A percentile compares a stretch with the other conserved stretches of the same genome.
phyloP scores from a whole-genome alignment of 2,329 filamentous ascomycete species.

The Trichoderma atroviride region DNA sequence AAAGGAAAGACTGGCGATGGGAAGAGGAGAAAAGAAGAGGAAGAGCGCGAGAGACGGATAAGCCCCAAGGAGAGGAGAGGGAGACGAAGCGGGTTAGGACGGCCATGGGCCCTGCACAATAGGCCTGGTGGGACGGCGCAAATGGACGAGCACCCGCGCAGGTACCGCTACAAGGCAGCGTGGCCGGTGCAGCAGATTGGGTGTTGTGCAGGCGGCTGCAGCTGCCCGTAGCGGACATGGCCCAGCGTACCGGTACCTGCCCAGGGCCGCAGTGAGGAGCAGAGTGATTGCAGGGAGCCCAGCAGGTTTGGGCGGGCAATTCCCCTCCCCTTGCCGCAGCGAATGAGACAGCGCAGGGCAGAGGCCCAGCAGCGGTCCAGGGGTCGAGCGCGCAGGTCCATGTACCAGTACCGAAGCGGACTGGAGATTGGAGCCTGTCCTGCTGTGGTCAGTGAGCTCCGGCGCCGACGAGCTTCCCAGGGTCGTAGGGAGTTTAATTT shows the following conservation, averaged over 20 bases:
- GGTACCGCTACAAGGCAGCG: neutral
- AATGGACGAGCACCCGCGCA: neutral
- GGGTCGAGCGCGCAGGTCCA: neutral
- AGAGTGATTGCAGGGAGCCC: conserved; percentile 18
- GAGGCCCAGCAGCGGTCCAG: neutral
- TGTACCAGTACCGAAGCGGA: conserved; percentile 1
- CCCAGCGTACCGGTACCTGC: neutral
- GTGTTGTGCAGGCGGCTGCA: neutral
- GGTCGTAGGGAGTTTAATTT: conserved; percentile 25
- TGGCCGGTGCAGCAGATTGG: neutral
- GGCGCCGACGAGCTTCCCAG: conserved; percentile 8
- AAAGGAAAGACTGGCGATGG: conserved; percentile 38
- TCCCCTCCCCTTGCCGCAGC: conserved; percentile 25
- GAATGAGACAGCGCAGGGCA: conserved; percentile 30
- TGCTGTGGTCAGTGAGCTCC: conserved; percentile 10
- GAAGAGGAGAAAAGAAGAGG: conserved; percentile 34
- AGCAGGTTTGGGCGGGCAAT: conserved; percentile 17
- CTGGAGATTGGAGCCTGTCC: neutral
- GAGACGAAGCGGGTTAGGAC: conserved; percentile 21
- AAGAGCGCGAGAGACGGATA: conserved; percentile 19
- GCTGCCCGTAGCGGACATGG: neutral
- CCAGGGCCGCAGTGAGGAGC: neutral
- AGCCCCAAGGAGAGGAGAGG: conserved; percentile 20
- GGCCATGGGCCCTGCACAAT: conserved; percentile 10
- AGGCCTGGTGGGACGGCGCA: conserved; percentile 11